These are phyloP conservation scores for Penicillium sp. DNA, from an alignment of 2,329 filamentous ascomycete genomes.

Conservation along the genomic window DNA sequence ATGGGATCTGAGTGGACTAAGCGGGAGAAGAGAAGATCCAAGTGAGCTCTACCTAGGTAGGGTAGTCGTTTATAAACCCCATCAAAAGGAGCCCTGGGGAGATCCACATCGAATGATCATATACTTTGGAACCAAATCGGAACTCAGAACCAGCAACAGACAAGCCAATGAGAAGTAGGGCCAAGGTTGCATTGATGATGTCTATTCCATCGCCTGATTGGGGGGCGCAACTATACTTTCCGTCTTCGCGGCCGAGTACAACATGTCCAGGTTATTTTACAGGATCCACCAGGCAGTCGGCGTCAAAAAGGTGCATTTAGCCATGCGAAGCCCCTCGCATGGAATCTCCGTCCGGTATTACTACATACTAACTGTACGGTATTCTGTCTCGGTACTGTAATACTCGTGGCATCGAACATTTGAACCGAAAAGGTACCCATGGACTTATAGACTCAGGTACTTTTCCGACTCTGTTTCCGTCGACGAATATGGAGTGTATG, in stretches of 20 bases:
- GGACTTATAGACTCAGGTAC: background rate
- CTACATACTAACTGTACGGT: background rate
- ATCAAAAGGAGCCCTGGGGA: background rate
- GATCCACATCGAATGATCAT: background rate
- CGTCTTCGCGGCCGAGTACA: background rate
- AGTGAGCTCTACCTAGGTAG: background rate
- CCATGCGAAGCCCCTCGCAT: background rate
- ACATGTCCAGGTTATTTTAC: background rate
- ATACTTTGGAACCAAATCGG: background rate
- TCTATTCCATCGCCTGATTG: background rate
- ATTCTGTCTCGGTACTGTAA: background rate
- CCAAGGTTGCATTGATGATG: conserved; percentile 6
- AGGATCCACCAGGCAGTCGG: background rate
- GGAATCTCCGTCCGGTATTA: background rate
- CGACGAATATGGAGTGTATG: background rate
- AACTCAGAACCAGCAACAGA: background rate
- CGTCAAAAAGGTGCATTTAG: background rate
- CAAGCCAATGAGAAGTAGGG: background rate
- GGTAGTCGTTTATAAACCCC: conserved; percentile 14
- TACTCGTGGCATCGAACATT: background rate
- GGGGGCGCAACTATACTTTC: background rate
- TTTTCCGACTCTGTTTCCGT: background rate
- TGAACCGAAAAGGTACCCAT: too few relatives aligned
- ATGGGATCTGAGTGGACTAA: background rate
- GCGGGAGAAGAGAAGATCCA: conserved; percentile 1